Evolutionary conservation across 2,329 filamentous ascomycete species (phyloP).

Genomic region (Amauroascus verrucosus): DNA sequence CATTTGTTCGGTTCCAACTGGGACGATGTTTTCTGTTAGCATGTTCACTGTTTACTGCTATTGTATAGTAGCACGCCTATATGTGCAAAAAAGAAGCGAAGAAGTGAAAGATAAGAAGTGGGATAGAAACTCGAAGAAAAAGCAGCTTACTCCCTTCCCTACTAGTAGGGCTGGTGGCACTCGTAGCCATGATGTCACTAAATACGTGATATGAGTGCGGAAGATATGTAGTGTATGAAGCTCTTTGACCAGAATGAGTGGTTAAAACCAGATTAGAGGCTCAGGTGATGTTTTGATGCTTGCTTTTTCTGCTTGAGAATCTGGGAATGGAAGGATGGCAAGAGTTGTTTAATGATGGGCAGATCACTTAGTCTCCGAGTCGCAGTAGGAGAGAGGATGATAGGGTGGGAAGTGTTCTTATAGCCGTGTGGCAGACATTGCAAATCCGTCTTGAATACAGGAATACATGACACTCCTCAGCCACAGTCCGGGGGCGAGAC

Average conservation of each 20-base stretch:
- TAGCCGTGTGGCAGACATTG: not conserved
- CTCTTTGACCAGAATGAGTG: not conserved
- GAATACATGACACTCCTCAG: not conserved
- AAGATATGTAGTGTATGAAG: not conserved
- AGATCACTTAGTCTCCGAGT: not conserved
- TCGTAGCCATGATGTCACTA: constrained; percentile 9
- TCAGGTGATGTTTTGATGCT: not conserved
- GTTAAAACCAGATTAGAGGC: not conserved
- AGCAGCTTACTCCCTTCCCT: constrained; percentile 3
- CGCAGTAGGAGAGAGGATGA: not conserved
- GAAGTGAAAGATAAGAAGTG: not conserved
- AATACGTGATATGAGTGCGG: not conserved
- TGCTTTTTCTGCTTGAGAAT: not conserved
- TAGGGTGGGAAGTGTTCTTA: not conserved
- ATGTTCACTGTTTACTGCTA: not conserved
- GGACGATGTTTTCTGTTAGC: constrained; percentile 1
- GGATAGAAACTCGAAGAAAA: too few species aligned
- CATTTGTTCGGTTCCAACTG: constrained; percentile 7
- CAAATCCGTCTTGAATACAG: not conserved
- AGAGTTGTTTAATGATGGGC: not conserved
- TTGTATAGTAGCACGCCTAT: not conserved
- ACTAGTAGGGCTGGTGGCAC: not conserved
- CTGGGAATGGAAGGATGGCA: not conserved
- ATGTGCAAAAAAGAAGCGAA: not conserved
- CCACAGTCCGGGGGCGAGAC: not conserved